A percentile compares a stretch with the other conserved stretches of the same genome.
Conservation (phyloP, 306 rosid species). For the Prosopis cineraria region DNA sequence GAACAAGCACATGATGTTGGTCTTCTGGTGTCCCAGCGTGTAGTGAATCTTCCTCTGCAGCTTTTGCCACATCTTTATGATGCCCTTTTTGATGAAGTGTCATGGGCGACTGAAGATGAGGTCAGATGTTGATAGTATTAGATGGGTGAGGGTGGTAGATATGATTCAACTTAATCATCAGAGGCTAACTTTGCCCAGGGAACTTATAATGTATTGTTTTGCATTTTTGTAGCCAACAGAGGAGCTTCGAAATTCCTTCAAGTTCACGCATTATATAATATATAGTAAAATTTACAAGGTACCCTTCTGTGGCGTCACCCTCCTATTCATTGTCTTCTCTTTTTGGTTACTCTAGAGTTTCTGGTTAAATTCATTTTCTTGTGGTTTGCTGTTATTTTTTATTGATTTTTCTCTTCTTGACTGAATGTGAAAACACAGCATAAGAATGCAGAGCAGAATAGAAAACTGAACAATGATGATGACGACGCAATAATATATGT, state of each 20-base stretch:
- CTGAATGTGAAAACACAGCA: conserved; percentile 50
- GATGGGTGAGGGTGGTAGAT: conserved; percentile 33
- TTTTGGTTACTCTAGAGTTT: conserved; percentile 16
- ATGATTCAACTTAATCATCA: conserved; percentile 8
- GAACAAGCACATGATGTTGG: conserved; percentile 61
- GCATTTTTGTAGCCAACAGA: conserved; percentile 64
- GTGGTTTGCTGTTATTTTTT: not conserved
- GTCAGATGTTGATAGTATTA: conserved; percentile 51
- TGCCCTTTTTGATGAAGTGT: conserved; percentile 84
- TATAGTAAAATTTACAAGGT: conserved; percentile 76
- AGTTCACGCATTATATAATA: conserved; percentile 57
- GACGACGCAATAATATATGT: conserved; percentile 57
- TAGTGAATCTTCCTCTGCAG: conserved; percentile 79
- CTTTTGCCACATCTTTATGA: conserved; percentile 87
- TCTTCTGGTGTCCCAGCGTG: conserved; percentile 78
- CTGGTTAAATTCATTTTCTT: conserved; percentile 13
- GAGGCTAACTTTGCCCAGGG: conserved; percentile 1
- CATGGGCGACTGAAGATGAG: conserved; percentile 96
- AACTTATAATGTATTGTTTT: conserved; percentile 37
- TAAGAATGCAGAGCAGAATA: conserved; percentile 50
- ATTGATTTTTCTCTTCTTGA: not conserved
- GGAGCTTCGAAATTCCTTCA: conserved; percentile 71
- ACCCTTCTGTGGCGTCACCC: conserved; percentile 33
- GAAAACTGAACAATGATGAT: conserved; percentile 32
- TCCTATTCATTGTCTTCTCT: not conserved